Conservation (phyloP, 805 yeast species). For the Candida glaebosa region DNA sequence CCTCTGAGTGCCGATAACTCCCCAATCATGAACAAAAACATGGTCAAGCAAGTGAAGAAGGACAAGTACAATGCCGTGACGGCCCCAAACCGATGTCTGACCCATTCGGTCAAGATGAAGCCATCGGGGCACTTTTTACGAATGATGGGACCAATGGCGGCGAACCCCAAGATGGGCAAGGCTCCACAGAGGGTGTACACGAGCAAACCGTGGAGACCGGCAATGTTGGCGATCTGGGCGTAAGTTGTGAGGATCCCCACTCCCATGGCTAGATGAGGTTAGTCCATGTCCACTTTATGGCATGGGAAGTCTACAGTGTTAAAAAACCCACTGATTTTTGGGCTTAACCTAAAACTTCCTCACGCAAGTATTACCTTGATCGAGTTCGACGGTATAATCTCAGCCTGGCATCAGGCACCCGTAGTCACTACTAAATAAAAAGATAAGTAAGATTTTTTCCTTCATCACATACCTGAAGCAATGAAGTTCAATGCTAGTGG, state of each 20-base stretch:
- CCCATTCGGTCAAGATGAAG: conserved; percentile 92
- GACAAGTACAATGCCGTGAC: conserved; percentile 72
- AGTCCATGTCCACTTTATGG: conserved; percentile 5
- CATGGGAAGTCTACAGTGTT: conserved; percentile 1
- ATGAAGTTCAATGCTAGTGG: conserved; percentile 86
- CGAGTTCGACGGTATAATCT: conserved; percentile 43
- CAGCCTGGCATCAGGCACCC: conserved; percentile 33
- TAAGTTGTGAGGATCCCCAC: conserved; percentile 85
- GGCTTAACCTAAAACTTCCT: too few relatives aligned
- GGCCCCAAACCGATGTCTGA: conserved; percentile 73
- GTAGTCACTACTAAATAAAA: too few relatives aligned
- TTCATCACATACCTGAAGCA: conserved; percentile 85
- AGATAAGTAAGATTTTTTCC: too few relatives aligned
- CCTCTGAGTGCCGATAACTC: conserved; percentile 78
- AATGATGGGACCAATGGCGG: conserved; percentile 76
- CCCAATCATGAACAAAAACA: conserved; percentile 82
- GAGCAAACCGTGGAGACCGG: conserved; percentile 84
- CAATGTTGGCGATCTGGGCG: conserved; percentile 78
- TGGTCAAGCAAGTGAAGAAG: conserved; percentile 76
- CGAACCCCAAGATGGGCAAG: conserved; percentile 80
- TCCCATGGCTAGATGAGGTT: conserved; percentile 60
- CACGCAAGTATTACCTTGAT: conserved; percentile 45
- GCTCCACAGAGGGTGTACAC: conserved; percentile 80
- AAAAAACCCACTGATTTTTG: too few relatives aligned
- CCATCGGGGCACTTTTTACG: conserved; percentile 82